Evolutionary conservation across 2,329 filamentous ascomycete species (phyloP).

Genomic region (Alternaria viburni): DNA sequence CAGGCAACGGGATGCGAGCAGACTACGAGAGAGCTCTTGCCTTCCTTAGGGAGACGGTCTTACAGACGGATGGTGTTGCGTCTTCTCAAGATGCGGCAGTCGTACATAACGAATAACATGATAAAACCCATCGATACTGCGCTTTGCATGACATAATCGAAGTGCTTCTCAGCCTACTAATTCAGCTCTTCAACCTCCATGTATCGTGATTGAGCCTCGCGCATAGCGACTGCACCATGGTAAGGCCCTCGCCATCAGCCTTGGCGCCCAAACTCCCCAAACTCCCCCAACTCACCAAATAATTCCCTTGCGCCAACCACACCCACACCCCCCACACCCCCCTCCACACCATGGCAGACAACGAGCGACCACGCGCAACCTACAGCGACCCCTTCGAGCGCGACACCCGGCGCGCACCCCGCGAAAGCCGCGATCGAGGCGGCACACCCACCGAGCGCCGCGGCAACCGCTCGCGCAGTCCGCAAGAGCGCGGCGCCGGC

Average conservation of each 20-base stretch:
- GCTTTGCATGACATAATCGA: background rate
- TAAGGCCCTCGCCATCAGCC: too few species aligned
- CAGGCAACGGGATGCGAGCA: background rate
- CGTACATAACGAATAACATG: background rate
- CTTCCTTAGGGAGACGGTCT: background rate
- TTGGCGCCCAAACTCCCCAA: conserved; percentile 14
- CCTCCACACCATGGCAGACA: conserved; percentile 28
- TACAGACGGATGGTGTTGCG: background rate
- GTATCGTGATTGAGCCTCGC: background rate
- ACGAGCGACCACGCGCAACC: conserved; percentile 32
- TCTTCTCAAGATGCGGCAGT: background rate
- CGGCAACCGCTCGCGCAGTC: conserved; percentile 43
- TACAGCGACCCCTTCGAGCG: conserved; percentile 22
- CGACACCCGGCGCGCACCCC: conserved; percentile 26
- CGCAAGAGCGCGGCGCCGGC: conserved; percentile 38
- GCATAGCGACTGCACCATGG: background rate
- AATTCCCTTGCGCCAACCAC: conserved; percentile 4
- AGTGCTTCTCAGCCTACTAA: background rate
- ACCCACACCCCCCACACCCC: background rate
- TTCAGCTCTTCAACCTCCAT: background rate
- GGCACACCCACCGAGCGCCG: conserved; percentile 33
- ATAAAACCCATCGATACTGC: fast-evolving
- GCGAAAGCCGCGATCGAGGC: conserved; percentile 28
- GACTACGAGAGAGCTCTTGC: background rate
- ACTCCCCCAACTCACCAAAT: background rate